These are phyloP conservation scores for Schizopora paradoxa DNA, from an alignment of 1,284 basidiomycete species.

Conservation along the genomic window DNA sequence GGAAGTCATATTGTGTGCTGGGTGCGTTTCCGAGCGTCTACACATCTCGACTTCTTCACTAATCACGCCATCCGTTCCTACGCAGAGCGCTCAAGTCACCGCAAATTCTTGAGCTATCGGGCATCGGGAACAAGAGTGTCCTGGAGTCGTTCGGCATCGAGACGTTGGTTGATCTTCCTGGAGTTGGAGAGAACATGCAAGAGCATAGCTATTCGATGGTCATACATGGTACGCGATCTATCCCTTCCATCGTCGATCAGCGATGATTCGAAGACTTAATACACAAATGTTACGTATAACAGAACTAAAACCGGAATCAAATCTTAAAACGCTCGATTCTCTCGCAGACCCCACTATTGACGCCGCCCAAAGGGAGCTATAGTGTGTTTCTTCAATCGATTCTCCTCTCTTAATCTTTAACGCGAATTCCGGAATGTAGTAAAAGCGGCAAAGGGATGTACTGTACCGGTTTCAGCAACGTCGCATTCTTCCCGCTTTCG, in stretches of 20 bases:
- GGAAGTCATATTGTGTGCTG: constrained; percentile 34
- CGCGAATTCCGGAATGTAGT: constrained; percentile 1
- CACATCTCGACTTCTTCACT: background rate
- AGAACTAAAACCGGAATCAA: background rate
- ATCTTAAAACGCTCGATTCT: background rate
- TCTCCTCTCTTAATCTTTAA: background rate
- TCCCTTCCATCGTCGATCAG: background rate
- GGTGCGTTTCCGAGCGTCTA: constrained; percentile 16
- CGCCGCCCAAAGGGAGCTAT: background rate
- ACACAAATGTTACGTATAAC: background rate
- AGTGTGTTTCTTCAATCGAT: background rate
- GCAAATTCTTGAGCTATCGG: constrained; percentile 34
- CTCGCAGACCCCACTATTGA: background rate
- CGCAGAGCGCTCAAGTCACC: constrained; percentile 25
- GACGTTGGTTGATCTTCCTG: constrained; percentile 30
- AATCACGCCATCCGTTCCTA: background rate
- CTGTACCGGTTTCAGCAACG: constrained; percentile 6
- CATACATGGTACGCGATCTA: constrained; percentile 18
- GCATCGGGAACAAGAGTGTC: constrained; percentile 30
- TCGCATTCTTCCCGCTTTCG: constrained; percentile 21
- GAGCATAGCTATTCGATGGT: constrained; percentile 24
- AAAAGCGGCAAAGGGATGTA: constrained; percentile 12
- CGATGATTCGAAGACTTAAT: background rate
- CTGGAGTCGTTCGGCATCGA: constrained; percentile 28
- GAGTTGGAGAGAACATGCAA: constrained; percentile 30